Conservation (phyloP, 2,329 filamentous ascomycete genomes). For the Trichoderma aggressivum region DNA sequence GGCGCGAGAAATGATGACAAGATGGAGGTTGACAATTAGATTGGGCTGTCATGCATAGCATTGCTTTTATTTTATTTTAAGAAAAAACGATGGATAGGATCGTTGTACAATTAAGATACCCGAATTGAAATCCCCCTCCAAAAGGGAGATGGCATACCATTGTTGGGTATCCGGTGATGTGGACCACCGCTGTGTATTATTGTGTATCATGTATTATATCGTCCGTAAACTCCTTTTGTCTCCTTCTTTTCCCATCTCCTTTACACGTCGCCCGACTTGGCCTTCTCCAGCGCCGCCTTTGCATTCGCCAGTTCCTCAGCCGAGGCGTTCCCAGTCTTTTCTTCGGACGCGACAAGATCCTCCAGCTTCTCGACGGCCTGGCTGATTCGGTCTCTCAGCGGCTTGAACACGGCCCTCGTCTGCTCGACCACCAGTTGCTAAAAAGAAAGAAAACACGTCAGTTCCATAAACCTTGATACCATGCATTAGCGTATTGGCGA, state of each 20-base stretch:
- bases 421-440: constrained; percentile 80
- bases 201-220: background rate
- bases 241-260: background rate
- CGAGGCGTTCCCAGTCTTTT: constrained; percentile 40
- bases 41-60: background rate
- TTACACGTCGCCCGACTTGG: constrained; percentile 33
- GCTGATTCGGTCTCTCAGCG: constrained; percentile 66
- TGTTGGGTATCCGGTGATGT: background rate
- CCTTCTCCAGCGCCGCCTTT: constrained; percentile 50
- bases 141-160: background rate
- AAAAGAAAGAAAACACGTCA: background rate
- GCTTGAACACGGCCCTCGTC: constrained; percentile 77
- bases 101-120: constrained; percentile 24
- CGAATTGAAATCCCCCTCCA: background rate
- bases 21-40: constrained; percentile 61
- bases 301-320: constrained; percentile 54
- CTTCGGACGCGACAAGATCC: constrained; percentile 66
- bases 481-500: background rate
- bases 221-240: background rate
- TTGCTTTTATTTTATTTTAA: background rate
- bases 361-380: constrained; percentile 72
- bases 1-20: constrained; percentile 49
- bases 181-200: background rate
- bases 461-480: background rate
- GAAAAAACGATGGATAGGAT: constrained; percentile 14